phyloP scores from a whole-genome alignment of 2,329 filamentous ascomycete species.

The Xylariaceae sp. region DNA sequence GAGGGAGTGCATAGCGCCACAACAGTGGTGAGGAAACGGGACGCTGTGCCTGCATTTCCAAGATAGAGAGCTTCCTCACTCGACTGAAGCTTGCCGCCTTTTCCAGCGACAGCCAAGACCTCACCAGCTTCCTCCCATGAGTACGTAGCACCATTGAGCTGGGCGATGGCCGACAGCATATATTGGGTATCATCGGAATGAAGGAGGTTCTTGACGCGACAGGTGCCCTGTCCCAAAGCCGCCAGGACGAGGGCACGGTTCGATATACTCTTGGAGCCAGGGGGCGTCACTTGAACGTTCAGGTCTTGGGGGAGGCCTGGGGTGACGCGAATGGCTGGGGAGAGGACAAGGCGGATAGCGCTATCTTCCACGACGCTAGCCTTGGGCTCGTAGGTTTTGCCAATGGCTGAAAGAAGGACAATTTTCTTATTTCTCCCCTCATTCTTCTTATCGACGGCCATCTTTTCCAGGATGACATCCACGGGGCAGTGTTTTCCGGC shows the following conservation, averaged over 20 bases:
- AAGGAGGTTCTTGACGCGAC: conserved; percentile 87
- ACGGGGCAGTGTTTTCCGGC: conserved; percentile 89
- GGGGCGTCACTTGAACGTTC: conserved; percentile 80
- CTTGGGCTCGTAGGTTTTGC: conserved; percentile 83
- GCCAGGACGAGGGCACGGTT: conserved; percentile 95
- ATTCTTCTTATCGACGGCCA: conserved; percentile 99
- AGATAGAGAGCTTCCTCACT: conserved; percentile 83
- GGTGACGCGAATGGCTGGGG: conserved; percentile 75
- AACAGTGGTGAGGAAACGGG: conserved; percentile 92
- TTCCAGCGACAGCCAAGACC: conserved; percentile 85
- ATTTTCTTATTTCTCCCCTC: conserved; percentile 95
- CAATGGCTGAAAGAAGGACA: conserved; percentile 88
- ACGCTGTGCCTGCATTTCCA: conserved; percentile 95
- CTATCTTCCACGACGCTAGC: conserved; percentile 89
- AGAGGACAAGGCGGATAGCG: conserved; percentile 82
- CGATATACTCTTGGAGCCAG: conserved; percentile 96
- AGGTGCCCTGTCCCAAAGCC: conserved; percentile 84
- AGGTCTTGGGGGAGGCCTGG: conserved; percentile 73
- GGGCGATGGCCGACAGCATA: conserved; percentile 91
- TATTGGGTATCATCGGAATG: conserved; percentile 97
- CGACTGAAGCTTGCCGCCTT: conserved; percentile 83
- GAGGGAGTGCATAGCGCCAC: conserved; percentile 79
- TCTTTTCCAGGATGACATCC: conserved; percentile 84
- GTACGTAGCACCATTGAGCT: conserved; percentile 85
- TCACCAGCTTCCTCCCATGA: conserved; percentile 96